Base-by-base conservation (phyloP, 2,329 filamentous ascomycete species). In the Hypoxylon sp. region DNA sequence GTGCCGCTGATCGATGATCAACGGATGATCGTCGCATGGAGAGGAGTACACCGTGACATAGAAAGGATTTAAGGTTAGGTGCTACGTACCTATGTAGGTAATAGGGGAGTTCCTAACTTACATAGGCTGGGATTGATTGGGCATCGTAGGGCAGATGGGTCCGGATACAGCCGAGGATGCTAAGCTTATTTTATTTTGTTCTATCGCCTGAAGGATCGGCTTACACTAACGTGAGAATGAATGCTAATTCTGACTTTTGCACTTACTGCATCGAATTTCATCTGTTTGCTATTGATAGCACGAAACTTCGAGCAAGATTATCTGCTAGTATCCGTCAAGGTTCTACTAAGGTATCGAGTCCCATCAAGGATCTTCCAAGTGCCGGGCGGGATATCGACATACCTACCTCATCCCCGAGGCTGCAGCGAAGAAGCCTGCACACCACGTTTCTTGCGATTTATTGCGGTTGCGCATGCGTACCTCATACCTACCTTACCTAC, bases 351-450 rank as follows among this genome's bases (percentile, higher is more conserved):
- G 23, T n/a, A 41, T n/a, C 38, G n/a, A 41, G n/a, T 41, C 10
- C 51, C 32, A 28, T 50, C 48, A 43, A 21, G 57, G 58, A 65
- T 56, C 25, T 32, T 36, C 51, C 45, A 58, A 52, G 34, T 61
- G 43, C 58, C 65, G 43, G 50, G 49, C 67, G 63, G 63, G 67
- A 13, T 69, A 63, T 25, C 56, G 38, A 52, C 67, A 49, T 32
- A 9, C 34, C 21, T 17, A 46, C 55, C 30, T 2, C 28, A 17
- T 19, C 49, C 58, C 45, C 55, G 59, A 50, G 23, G 36, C 28
- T 59, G 60, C 50, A 61, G 36, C 60, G 60, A 61, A 58, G 49
- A 60, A 67, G 60, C 60, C 41, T 69, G 59, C 46, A 56, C 51
- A 32, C 60, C 67, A 67, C 63, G 67, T 67, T 66, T 21, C 13